Conservation (phyloP, 768 basidiomycete genomes). For the Suillus subluteus region DNA sequence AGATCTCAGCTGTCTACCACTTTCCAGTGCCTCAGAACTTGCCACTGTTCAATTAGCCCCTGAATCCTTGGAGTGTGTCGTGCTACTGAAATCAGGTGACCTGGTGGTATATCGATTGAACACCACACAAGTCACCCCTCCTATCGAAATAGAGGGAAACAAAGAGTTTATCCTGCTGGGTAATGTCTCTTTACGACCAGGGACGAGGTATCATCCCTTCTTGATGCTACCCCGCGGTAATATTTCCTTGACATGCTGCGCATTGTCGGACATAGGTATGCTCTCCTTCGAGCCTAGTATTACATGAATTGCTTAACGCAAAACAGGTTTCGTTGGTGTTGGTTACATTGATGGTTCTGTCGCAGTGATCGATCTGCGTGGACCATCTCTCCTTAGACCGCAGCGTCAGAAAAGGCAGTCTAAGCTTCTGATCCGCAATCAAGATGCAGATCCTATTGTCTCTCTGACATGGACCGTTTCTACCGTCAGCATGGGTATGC, state of each 20-base stretch:
- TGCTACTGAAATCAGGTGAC: slow-evolving; percentile 60
- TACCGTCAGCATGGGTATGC: slow-evolving; percentile 37
- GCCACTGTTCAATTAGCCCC: slow-evolving; percentile 51
- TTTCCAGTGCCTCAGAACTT: slow-evolving; percentile 40
- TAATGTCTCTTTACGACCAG: slow-evolving; percentile 45
- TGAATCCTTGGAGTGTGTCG: slow-evolving; percentile 59
- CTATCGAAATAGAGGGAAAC: slow-evolving; percentile 36
- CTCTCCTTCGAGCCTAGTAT: slow-evolving; percentile 9
- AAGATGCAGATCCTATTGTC: slow-evolving; percentile 47
- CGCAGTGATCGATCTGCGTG: slow-evolving; percentile 73
- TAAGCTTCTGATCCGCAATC: slow-evolving; percentile 36
- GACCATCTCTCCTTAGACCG: slow-evolving; percentile 62
- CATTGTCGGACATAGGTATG: slow-evolving; percentile 76
- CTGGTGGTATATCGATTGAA: slow-evolving; percentile 53
- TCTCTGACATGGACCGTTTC: slow-evolving; percentile 72
- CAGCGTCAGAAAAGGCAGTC: slow-evolving; percentile 45
- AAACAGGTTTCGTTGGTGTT: slow-evolving; percentile 76
- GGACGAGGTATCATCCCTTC: slow-evolving; percentile 59
- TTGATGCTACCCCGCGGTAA: slow-evolving; percentile 56
- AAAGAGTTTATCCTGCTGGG: slow-evolving; percentile 57
- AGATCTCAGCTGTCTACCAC: slow-evolving; percentile 49
- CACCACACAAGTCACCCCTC: slow-evolving; percentile 20
- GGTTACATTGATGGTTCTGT: slow-evolving; percentile 65
- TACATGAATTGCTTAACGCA: background rate
- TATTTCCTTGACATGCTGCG: slow-evolving; percentile 55